Evolutionary conservation across 345 rosid species (phyloP), one percentile per base, ranked within the genome.

Genomic region (Eutrema japonicum): DNA sequence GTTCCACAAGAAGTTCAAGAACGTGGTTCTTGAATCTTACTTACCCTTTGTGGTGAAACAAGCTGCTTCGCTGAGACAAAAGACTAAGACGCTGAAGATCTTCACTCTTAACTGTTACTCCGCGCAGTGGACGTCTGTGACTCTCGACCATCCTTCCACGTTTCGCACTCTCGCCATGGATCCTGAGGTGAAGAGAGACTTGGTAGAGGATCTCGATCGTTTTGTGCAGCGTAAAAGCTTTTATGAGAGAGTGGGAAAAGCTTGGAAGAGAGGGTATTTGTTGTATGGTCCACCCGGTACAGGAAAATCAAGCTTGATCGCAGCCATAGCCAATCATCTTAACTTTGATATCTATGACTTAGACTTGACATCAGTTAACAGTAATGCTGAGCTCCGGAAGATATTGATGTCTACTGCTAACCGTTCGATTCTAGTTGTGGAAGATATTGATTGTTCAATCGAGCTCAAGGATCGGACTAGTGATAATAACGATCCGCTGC

Each of bases 181-280:
- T 10, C 36, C 82, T 5, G 78, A 71, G 22, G 64, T 59, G 10
- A 86, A 86, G 74, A 41, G 64, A 8, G 73, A n/a, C 27, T 70
- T 92, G 57, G 6, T 85, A 22, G 73, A 85, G 43, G 97, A 92
- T 76, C 83, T 92, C 4, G 83, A 79, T 16, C 73, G 83, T 60
- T 92, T 88, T 47, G 79, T 86, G 70, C 72, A 60, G 79, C 82
- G 96, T 51, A 83, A 48, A 56, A 79, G 79, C 26, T 88, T 72
- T 43, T 92, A 92, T 30, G 66, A 48, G 70, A 85, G 81, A 42
- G 90, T 92, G 0, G 96, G 97, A 1, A 88, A 86, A 78, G 92
- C 94, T 65, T 89, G 93, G 96, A 92, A 92, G 75, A 83, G 96
- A 78, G 96, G 92, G 29, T 92, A 92, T 33, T 77, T 89, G 79